Conservation (phyloP, 2,329 filamentous ascomycete species). For the Drechslerella stenobrocha region DNA sequence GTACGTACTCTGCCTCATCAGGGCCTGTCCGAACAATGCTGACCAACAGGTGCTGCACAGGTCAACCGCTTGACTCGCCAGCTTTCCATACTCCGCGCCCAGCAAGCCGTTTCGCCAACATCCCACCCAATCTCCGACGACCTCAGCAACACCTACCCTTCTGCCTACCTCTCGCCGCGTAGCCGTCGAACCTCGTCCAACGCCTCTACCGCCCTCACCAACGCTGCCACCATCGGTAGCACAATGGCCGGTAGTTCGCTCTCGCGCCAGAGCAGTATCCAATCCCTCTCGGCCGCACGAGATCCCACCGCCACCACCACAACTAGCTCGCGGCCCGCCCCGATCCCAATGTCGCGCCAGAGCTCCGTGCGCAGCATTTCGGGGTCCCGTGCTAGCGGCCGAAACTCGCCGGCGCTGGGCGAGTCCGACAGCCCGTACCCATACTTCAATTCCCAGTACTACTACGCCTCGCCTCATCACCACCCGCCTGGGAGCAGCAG, state of each 20-base stretch:
- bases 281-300: constrained; percentile 58
- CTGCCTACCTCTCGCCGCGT: constrained; percentile 40
- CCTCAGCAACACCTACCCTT: constrained; percentile 35
- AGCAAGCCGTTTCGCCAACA: constrained; percentile 68
- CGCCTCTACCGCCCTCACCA: constrained; percentile 65
- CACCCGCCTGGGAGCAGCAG: constrained; percentile 30
- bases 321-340: constrained; percentile 23
- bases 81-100: constrained; percentile 75
- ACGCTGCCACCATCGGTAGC: constrained; percentile 61
- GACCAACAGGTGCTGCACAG: constrained; percentile 57
- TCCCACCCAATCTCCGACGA: constrained; percentile 57
- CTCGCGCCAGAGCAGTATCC: constrained; percentile 56
- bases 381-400: constrained; percentile 34
- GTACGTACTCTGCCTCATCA: constrained; percentile 62
- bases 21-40: too few relatives aligned
- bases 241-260: constrained; percentile 60
- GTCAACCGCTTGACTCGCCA: constrained; percentile 92
- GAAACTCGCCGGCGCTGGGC: constrained; percentile 42
- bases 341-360: constrained; percentile 45
- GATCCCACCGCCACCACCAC: constrained; percentile 55
- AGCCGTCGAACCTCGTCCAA: constrained; percentile 65
- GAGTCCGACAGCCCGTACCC: constrained; percentile 46
- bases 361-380: constrained; percentile 43
- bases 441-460: constrained; percentile 45
- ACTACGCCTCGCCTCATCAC: constrained; percentile 29